Evolutionary conservation across 352 stramenopile genomes (phyloP), one percentile per base, ranked within the genome.

Genomic region (Phytophthora capsici): DNA sequence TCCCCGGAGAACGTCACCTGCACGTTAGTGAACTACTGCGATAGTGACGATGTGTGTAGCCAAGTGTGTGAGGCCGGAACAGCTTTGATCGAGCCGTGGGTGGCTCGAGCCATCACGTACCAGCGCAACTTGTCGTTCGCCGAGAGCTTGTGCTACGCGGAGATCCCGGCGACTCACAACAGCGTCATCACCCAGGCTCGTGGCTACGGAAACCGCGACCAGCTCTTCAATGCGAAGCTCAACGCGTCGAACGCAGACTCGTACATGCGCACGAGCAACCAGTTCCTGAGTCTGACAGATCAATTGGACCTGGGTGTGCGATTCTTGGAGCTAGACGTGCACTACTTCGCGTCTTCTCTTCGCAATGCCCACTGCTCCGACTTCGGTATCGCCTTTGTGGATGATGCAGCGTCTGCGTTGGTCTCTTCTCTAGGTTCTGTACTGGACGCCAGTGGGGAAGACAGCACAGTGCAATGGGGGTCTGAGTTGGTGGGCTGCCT

Each of bases 141-240:
- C 9, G 64, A 88, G 66, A 74, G 73, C 10, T 64, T 95, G 22
- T 95, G 86, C 58, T 80, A 78, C 43, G 73, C 83, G 7, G 81
- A 93, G 52, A 69, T 93, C 3, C 72, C 80, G 0, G 86, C 63
- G 3, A 89, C 84, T 9, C 86, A 95, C 75, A 95, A 95, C 66
- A 89, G 77, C 43, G 83, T 76, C 19, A 93, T 82, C 40, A 90
- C 82, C 1, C 60, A 76, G 28, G 81, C 80, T 2, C 69, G 67
- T 22, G 85, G 82, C 30, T 91, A 87, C 55, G 82, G 81, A 28
- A 88, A 89, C 53, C 81, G 82, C 28, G 82, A 91, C 53, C 85
- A 93, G 64, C 65, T 93, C 30, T 74, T 86, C 37, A 86, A 90
- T 53, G 68, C 61, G 3, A 59, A 72, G 12, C 60, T 91, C 9